Base-by-base conservation (phyloP, 1,284 basidiomycete genomes). In the Boletus sp. region DNA sequence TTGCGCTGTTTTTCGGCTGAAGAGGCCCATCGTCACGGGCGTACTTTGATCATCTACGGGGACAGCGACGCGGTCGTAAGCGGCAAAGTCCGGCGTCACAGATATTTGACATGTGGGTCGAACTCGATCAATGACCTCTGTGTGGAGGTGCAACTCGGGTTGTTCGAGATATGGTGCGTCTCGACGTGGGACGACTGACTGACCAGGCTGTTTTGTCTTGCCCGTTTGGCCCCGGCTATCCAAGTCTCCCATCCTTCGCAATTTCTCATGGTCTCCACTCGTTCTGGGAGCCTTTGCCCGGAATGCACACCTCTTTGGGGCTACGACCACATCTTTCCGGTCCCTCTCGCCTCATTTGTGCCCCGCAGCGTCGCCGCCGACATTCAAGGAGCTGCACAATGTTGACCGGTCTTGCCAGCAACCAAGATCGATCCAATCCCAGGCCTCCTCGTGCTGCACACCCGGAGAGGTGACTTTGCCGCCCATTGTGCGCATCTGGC, bases 1-100 rank as follows among this genome's bases (percentile, higher is more conserved):
- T 62, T 71, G 61, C 70, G 69, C 58, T 74, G 70, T 60, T 79
- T 79, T 71, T 80, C 86, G 79, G 60, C 74, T 86, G 76, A 87
- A 87, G 49, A 87, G 76, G 55, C 78, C 80, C 86, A 88, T 86
- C 54, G 65, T 68, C 43, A 73, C 64, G 17, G 70, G n/a, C n/a
- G n/a, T n/a, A n/a, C n/a, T n/a, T n/a, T n/a, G n/a, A n/a, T n/a
- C n/a, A n/a, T n/a, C n/a, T n/a, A n/a, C n/a, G n/a, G n/a, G 50
- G 59, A 73, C 51, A 68, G 70, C 21, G 55, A 65, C 21, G 56
- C 35, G 2, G 62, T 79, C 19, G 63, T 78, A 6, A 66, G 62
- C 31, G 62, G 54, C 5, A 11, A 65, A 14, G 7, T 74, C 30
- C 67, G 70, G 78, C 74, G 1, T 65, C 71, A 10, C 57, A 67